Conservation (phyloP, 1,139 yeast species). For the Candida tunisiensis region DNA sequence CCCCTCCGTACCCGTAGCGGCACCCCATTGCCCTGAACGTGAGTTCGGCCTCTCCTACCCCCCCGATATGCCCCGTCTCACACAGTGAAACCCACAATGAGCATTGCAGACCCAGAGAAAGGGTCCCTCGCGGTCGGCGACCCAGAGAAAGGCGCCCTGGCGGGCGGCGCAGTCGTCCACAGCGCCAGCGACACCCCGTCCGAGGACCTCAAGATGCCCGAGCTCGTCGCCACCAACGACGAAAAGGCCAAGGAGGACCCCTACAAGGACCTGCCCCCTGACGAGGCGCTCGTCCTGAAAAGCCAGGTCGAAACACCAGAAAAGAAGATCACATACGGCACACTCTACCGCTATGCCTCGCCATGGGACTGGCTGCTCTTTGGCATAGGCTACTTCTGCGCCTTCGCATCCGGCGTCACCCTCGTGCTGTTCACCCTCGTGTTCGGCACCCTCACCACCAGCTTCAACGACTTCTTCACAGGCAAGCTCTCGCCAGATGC, state of each 20-base stretch:
- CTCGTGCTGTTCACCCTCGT: conserved; percentile 13
- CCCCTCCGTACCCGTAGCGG: no score
- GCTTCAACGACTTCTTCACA: conserved; percentile 6
- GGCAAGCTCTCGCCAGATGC: conserved; percentile 4
- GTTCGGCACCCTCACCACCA: conserved; percentile 8
- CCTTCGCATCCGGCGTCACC: conserved; percentile 9
- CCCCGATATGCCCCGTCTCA: no score
- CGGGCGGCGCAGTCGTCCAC: no score
- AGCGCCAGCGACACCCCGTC: no score
- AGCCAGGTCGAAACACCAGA: conserved; percentile 2
- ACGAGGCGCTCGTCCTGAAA: conserved; percentile 3
- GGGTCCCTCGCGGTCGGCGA: no score
- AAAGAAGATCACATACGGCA: conserved; percentile 8
- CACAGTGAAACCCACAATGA: no score
- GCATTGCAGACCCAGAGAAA: no score
- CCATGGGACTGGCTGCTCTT: conserved; percentile 3
- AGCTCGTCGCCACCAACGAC: conserved; percentile 1
- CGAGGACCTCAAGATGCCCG: no score
- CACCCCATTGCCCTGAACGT: no score
- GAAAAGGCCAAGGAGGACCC: conserved; percentile 3
- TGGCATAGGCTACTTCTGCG: conserved; percentile 5
- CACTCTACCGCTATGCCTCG: conserved; percentile 4
- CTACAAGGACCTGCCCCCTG: conserved; percentile 1
- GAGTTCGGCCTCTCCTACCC: no score
- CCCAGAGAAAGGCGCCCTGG: no score